Base-by-base conservation (phyloP, 352 stramenopile species). In the Globisporangium megalacanthum region DNA sequence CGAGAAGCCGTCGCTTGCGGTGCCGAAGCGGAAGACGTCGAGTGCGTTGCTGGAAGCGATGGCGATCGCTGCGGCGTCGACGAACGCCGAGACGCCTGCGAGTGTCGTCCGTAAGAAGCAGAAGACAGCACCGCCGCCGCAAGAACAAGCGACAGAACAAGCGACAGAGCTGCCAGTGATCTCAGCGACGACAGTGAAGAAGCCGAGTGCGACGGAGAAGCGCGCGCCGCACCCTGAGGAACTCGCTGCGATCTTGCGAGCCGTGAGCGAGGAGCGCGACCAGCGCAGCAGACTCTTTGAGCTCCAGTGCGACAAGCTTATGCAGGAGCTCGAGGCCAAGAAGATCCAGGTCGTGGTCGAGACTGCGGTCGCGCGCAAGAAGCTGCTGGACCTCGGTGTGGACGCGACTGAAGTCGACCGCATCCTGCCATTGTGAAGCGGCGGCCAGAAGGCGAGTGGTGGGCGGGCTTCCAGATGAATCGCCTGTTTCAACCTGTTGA, bases 331-430 rank as follows among this genome's bases (percentile, higher is more conserved):
- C 36, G 61, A 68, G 20, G 36, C 56, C 37, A 61, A 56, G 61
- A 64, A 68, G 42, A 60, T 65, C 44, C 42, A 56, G 35, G 51
- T 64, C 19, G 45, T 66, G 19, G 60, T 42, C 20, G 49, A 68
- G 44, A 68, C 51, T 0, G 56, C 71, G 14, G 49, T 78, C 22
- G 71, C 73, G 52, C 66, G 73, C 35, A 78, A 79, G 54, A 78
- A 75, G 50, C 50, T 84, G 60, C 56, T 76, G 48, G 72, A 81
- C 39, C 57, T 68, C 6, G 61, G 61, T 6, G 58, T 68, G n/a
- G 36, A 29, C 25, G 42, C 47, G 37, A 41, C n/a, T 13, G 56
- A 68, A n/a, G 45, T 68, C 17, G 61, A 68, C 33, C 56, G 56
- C 46, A 57, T 68, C 35, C 36, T 68, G 42, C 57, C 61, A 9